Percentiles rank a stretch among this genome's conserved stretches.
Conservation (phyloP, 331 rosid genomes). For the Cucumis variabilis region DNA sequence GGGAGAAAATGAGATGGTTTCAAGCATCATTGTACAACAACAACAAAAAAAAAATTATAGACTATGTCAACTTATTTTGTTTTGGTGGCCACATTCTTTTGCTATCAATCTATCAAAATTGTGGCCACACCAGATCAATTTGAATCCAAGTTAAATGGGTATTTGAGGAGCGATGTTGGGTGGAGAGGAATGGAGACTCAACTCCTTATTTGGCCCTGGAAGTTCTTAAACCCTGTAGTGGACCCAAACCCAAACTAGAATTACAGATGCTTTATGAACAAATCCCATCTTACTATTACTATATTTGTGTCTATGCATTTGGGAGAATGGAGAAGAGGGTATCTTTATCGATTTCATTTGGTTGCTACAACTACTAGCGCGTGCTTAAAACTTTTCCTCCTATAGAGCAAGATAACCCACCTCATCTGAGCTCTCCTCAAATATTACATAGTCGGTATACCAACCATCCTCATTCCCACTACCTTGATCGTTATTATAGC, state of each 20-base stretch:
- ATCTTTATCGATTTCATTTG: constrained; percentile 53
- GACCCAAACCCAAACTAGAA: background rate
- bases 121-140: background rate
- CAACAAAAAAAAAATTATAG: background rate
- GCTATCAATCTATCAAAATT: background rate
- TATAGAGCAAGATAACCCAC: constrained; percentile 61
- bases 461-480: constrained; percentile 96
- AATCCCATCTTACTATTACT: background rate
- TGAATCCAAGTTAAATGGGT: background rate
- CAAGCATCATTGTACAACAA: background rate
- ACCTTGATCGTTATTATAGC: constrained; percentile 92
- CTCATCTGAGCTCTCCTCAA: constrained; percentile 94
- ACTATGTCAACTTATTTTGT: background rate
- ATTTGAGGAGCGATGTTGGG: background rate
- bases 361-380: constrained; percentile 38
- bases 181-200: background rate
- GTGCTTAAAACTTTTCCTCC: constrained; percentile 37
- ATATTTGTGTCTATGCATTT: background rate
- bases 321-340: constrained; percentile 20
- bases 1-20: background rate
- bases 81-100: background rate
- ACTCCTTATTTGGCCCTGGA: too few relatives aligned
- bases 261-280: background rate
- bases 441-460: constrained; percentile 60
- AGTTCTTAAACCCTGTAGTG: background rate